phyloP scores from a whole-genome alignment of 2,329 filamentous ascomycete genomes.

The Aspergillus glaucus region DNA sequence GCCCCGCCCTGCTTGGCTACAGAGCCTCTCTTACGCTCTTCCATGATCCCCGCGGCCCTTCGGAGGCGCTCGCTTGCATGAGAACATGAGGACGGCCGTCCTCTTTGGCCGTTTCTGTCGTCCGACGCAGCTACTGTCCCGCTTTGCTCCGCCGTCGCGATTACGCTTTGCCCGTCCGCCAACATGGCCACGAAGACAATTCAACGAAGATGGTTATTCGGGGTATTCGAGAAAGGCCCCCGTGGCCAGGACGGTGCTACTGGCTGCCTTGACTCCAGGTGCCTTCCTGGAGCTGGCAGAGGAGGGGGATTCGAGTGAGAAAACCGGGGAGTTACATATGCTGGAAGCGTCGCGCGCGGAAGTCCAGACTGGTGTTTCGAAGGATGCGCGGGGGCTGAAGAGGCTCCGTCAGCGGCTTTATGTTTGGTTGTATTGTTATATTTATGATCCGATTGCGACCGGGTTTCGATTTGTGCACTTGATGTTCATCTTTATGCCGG shows the following conservation, averaged over 20 bases:
- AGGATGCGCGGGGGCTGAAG: constrained; percentile 55
- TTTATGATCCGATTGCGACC: constrained; percentile 74
- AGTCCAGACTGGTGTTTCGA: constrained; percentile 61
- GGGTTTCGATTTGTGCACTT: constrained; percentile 83
- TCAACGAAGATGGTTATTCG: constrained; percentile 1
- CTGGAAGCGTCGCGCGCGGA: constrained; percentile 73
- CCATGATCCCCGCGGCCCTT: constrained; percentile 2
- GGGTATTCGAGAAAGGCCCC: constrained; percentile 16
- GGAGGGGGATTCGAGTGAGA: constrained; percentile 42
- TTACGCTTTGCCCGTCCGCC: constrained; percentile 18
- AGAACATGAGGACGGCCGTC: constrained; percentile 46
- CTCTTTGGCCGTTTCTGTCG: constrained; percentile 45
- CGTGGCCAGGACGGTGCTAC: constrained; percentile 25
- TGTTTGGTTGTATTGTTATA: constrained; percentile 58
- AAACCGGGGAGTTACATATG: constrained; percentile 82
- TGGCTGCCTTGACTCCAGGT: constrained; percentile 49
- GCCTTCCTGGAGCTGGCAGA: constrained; percentile 55
- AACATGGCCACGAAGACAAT: constrained; percentile 19
- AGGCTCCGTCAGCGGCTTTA: constrained; percentile 55
- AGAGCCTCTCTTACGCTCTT: constrained; percentile 3
- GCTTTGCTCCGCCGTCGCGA: constrained; percentile 22
- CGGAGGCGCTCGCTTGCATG: constrained; percentile 11
- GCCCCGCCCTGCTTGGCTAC: not conserved
- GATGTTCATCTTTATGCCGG: constrained; percentile 81
- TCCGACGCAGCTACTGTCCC: constrained; percentile 26